Conservation (phyloP, 176 grass and related monocot species). For the Oropetium thomaeum region DNA sequence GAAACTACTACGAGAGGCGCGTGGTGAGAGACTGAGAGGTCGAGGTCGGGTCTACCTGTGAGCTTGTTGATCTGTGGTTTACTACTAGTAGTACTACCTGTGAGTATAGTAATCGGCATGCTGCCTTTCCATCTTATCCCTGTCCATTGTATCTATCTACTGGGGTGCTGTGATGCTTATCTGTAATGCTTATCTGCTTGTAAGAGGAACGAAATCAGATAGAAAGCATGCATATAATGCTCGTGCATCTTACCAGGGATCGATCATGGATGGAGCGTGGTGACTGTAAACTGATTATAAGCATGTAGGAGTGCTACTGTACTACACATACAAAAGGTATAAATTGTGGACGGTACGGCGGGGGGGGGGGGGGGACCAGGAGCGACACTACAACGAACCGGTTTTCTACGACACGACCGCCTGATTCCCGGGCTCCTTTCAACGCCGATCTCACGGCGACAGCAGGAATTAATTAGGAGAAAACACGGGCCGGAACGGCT, state of each 20-base stretch:
- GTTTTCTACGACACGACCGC: constrained; percentile 14
- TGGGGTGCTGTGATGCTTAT: not conserved
- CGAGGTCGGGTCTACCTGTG: not conserved
- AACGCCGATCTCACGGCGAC: not conserved
- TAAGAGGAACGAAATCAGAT: not conserved
- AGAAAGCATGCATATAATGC: not conserved
- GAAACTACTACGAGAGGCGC: constrained; percentile 23
- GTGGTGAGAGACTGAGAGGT: not conserved
- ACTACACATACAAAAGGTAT: not conserved
- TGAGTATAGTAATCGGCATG: too few species aligned
- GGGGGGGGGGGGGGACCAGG: not conserved
- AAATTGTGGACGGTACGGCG: not conserved
- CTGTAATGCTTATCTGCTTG: constrained; percentile 1
- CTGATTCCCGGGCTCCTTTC: not conserved
- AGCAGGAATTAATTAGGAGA: not conserved
- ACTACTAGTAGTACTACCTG: too few species aligned
- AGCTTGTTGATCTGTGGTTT: not conserved
- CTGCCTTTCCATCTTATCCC: too few species aligned
- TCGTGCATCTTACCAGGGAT: not conserved
- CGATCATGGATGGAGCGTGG: not conserved
- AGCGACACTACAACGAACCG: not conserved
- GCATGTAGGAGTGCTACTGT: not conserved
- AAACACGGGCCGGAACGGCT: constrained; percentile 3
- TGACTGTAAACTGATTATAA: not conserved
- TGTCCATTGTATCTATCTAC: not conserved